Evolutionary conservation across 345 rosid genomes (phyloP).

Genomic region (Hypericum perforatum): DNA sequence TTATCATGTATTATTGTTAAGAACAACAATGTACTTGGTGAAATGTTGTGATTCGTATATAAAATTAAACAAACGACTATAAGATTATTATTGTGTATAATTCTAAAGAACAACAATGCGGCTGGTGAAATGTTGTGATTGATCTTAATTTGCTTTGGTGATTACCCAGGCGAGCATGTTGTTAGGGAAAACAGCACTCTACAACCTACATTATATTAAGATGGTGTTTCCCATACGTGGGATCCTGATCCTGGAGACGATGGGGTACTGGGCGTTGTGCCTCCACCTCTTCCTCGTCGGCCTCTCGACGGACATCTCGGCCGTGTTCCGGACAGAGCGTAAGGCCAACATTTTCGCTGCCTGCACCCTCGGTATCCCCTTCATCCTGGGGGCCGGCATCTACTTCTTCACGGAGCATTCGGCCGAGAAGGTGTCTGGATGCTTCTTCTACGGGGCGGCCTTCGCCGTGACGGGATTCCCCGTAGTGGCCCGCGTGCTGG

Average conservation of each 20-base stretch:
- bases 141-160: no score
- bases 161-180: slow-evolving; percentile 37
- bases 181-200: slow-evolving; percentile 29
- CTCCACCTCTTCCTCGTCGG: slow-evolving; percentile 56
- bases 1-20: no score
- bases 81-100: no score
- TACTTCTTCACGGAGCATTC: slow-evolving; percentile 13
- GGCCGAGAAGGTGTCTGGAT: no score
- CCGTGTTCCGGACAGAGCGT: slow-evolving; percentile 21
- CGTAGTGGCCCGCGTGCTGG: slow-evolving; percentile 31
- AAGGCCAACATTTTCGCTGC: slow-evolving; percentile 26
- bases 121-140: no score
- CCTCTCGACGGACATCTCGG: slow-evolving; percentile 42
- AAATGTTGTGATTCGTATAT: no score
- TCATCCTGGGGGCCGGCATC: slow-evolving; percentile 22
- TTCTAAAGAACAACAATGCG: no score
- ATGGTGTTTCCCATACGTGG: slow-evolving; percentile 21
- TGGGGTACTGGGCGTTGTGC: slow-evolving; percentile 34
- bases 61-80: no score
- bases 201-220: fast-evolving
- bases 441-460: slow-evolving; percentile 2
- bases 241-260: slow-evolving; percentile 32
- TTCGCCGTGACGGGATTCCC: slow-evolving; percentile 29
- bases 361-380: slow-evolving; percentile 28
- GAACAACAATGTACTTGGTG: no score